Evolutionary conservation across 768 basidiomycete species (phyloP).

Genomic region (Pulveroboletus sp.): DNA sequence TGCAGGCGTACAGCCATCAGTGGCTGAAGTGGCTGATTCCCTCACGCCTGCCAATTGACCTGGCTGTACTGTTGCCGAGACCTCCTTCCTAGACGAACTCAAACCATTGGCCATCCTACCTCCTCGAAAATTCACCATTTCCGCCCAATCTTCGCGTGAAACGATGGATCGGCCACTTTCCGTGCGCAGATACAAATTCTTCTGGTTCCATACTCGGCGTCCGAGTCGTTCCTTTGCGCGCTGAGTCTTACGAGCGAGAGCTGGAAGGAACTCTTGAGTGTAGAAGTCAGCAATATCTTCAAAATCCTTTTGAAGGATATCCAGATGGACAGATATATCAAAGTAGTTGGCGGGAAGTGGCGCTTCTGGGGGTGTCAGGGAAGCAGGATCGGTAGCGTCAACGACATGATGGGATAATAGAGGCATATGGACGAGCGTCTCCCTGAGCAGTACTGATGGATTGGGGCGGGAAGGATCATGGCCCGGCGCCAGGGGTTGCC

Average conservation of each 20-base stretch:
- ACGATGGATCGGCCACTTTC: slow-evolving; percentile 31
- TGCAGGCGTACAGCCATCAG: neutral
- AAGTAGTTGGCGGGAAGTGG: slow-evolving; percentile 33
- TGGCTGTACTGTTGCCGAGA: neutral
- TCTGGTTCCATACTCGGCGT: slow-evolving; percentile 64
- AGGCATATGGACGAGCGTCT: neutral
- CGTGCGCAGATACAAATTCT: slow-evolving; percentile 50
- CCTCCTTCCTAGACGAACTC: neutral
- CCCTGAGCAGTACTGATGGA: neutral
- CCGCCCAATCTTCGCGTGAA: slow-evolving; percentile 43
- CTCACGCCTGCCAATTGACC: slow-evolving; percentile 1
- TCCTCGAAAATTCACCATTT: slow-evolving; percentile 44
- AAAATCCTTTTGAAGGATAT: slow-evolving; percentile 52
- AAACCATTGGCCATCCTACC: neutral
- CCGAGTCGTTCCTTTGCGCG: slow-evolving; percentile 74
- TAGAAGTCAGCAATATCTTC: slow-evolving; percentile 44
- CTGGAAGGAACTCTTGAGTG: slow-evolving; percentile 33
- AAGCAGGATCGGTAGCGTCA: slow-evolving; percentile 11
- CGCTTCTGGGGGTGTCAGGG: slow-evolving; percentile 26
- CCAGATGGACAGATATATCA: slow-evolving; percentile 51
- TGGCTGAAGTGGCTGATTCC: slow-evolving; percentile 6
- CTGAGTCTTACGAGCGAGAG: slow-evolving; percentile 48
- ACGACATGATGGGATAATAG: neutral
- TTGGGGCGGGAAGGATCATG: slow-evolving; percentile 15
- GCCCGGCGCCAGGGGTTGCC: slow-evolving; percentile 19